phyloP scores from a whole-genome alignment of 805 yeast genomes.

The Wickerhamiella dianesei region DNA sequence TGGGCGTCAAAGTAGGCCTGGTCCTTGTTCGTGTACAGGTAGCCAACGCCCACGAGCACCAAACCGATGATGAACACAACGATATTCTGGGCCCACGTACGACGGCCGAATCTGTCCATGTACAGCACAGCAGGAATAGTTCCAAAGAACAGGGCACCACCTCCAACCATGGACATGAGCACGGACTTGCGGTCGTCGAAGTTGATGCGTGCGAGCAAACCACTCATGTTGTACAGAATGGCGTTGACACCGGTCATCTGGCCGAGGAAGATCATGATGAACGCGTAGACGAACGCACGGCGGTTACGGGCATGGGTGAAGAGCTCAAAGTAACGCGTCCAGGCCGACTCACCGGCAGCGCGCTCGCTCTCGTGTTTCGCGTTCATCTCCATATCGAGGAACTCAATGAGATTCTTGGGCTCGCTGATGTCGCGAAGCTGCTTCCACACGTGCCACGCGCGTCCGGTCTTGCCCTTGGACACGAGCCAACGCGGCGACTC shows the following conservation, averaged over 20 bases:
- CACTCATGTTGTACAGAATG: conserved; percentile 50
- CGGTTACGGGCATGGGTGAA: conserved; percentile 44
- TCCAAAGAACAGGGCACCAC: conserved; percentile 48
- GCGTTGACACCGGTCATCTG: conserved; percentile 61
- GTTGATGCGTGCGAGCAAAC: conserved; percentile 42
- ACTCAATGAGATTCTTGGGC: conserved; percentile 36
- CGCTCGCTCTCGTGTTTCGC: conserved; percentile 32
- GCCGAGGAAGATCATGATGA: conserved; percentile 32
- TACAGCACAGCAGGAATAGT: conserved; percentile 51
- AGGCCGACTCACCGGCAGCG: conserved; percentile 26
- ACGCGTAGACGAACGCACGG: conserved; percentile 45
- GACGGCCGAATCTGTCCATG: conserved; percentile 29
- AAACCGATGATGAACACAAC: conserved; percentile 47
- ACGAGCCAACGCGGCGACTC: conserved; percentile 51
- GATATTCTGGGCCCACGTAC: conserved; percentile 48
- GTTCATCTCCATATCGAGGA: conserved; percentile 42
- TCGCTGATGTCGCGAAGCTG: conserved; percentile 37
- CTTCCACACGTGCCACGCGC: conserved; percentile 37
- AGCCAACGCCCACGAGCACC: conserved; percentile 46
- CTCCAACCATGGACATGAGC: conserved; percentile 57
- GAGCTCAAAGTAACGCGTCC: conserved; percentile 37
- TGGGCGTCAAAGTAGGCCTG: conserved; percentile 23
- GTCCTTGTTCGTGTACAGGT: conserved; percentile 25
- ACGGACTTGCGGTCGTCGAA: conserved; percentile 39
- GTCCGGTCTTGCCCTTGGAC: conserved; percentile 38